Evolutionary conservation across 352 stramenopile species (phyloP).

Genomic region (Halophytophthora batemanensis): DNA sequence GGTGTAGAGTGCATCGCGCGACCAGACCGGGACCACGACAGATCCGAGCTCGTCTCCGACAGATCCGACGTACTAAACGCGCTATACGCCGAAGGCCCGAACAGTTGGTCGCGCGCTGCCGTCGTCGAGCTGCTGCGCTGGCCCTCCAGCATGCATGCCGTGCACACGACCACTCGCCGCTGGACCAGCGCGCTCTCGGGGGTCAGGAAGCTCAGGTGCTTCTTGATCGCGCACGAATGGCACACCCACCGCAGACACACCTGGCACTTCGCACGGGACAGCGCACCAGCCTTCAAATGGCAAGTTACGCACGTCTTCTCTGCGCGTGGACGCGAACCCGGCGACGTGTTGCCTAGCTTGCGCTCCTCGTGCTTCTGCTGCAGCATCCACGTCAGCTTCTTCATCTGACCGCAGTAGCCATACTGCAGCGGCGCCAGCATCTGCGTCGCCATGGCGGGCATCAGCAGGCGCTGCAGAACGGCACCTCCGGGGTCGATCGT

Average conservation of each 20-base stretch:
- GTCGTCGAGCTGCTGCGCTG: constrained; percentile 17
- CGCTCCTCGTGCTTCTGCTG: constrained; percentile 28
- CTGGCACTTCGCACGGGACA: constrained; percentile 30
- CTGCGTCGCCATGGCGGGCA: constrained; percentile 32
- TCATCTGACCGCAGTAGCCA: constrained; percentile 57
- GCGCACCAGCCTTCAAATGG: constrained; percentile 19
- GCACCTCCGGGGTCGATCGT: constrained; percentile 37
- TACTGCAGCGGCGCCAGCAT: constrained; percentile 35
- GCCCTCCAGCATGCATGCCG: constrained; percentile 23
- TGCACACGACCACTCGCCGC: constrained; percentile 23
- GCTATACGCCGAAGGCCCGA: constrained; percentile 9
- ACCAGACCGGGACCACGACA: constrained; percentile 17
- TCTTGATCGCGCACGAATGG: constrained; percentile 39
- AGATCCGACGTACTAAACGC: constrained; percentile 22
- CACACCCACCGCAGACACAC: constrained; percentile 39
- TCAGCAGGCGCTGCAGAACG: constrained; percentile 34
- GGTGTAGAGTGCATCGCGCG: too few species aligned
- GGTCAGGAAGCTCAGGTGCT: constrained; percentile 28
- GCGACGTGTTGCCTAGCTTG: too few species aligned
- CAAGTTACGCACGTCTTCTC: constrained; percentile 24
- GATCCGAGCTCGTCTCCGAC: constrained; percentile 22
- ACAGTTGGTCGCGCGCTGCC: constrained; percentile 26
- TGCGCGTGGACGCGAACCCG: too few species aligned
- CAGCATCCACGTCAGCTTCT: constrained; percentile 64
- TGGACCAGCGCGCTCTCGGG: constrained; percentile 15